Conservation (phyloP, 306 rosid species). For the Inga laurina region DNA sequence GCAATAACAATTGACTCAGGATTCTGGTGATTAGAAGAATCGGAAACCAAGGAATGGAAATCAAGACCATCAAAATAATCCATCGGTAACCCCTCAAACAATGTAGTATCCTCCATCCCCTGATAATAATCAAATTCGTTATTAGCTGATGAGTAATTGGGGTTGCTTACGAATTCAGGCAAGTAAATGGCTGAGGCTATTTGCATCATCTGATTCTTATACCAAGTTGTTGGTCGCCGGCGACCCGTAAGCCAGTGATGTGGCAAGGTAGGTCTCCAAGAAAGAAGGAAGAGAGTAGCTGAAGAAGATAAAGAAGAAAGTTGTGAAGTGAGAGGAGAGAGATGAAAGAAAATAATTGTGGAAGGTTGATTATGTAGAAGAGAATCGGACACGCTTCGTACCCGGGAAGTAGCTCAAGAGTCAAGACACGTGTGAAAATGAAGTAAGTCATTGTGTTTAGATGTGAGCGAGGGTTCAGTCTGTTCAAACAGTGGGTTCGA, state of each 20-base stretch:
- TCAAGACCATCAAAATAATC: conserved; percentile 34
- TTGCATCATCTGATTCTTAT: conserved; percentile 24
- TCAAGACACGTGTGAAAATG: conserved; percentile 36
- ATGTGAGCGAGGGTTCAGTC: not conserved
- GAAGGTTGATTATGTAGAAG: conserved; percentile 9
- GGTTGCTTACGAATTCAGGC: conserved; percentile 31
- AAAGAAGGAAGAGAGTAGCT: not conserved
- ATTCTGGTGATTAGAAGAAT: conserved; percentile 31
- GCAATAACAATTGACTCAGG: not conserved
- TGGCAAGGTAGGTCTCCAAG: not conserved
- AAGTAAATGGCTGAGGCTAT: conserved; percentile 30
- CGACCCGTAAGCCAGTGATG: not conserved
- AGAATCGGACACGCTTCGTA: conserved; percentile 31
- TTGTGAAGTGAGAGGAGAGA: not conserved
- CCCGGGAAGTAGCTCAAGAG: not conserved
- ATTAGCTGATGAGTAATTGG: not conserved
- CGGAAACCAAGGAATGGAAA: conserved; percentile 22
- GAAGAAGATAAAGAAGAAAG: not conserved
- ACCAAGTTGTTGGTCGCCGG: not conserved
- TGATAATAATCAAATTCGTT: not conserved
- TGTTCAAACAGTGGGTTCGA: conserved; percentile 56
- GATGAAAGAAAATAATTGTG: not conserved
- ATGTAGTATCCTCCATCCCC: conserved; percentile 38
- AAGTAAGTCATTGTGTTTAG: not conserved
- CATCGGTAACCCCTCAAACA: conserved; percentile 30